These are phyloP conservation scores for Colletotrichum echinochloae DNA, from an alignment of 2,329 filamentous ascomycete species.

Conservation along the genomic window DNA sequence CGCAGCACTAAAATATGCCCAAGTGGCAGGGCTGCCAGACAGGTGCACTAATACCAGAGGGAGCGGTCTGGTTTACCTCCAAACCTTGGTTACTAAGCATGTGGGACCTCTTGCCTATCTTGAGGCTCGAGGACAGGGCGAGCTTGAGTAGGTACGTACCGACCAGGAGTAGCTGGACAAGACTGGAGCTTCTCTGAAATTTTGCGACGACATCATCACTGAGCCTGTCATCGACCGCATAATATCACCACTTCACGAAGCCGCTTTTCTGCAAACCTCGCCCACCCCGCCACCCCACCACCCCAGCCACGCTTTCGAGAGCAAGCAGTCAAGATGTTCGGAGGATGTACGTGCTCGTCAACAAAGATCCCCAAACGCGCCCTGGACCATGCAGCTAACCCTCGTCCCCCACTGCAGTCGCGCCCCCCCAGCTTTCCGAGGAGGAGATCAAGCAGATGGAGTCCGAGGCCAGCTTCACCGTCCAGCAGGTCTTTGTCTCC, in stretches of 20 bases:
- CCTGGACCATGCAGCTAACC: neutral
- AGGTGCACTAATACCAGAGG: neutral
- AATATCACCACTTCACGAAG: slow-evolving; percentile 17
- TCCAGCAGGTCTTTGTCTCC: slow-evolving; percentile 75
- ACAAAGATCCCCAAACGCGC: too few species aligned
- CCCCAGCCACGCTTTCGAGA: neutral
- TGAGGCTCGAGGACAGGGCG: slow-evolving; percentile 4
- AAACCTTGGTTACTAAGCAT: slow-evolving; percentile 1
- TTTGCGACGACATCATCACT: slow-evolving; percentile 41
- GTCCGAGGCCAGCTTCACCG: slow-evolving; percentile 72
- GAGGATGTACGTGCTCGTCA: slow-evolving; percentile 64
- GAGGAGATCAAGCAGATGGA: slow-evolving; percentile 79
- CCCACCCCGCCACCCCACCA: neutral
- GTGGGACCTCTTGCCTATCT: neutral
- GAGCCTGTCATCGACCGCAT: slow-evolving; percentile 1
- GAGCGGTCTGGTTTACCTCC: neutral
- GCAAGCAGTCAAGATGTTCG: slow-evolving; percentile 67
- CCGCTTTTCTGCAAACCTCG: neutral
- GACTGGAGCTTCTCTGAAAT: slow-evolving; percentile 39
- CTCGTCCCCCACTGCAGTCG: slow-evolving; percentile 58
- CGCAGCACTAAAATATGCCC: neutral
- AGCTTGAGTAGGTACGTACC: slow-evolving; percentile 29
- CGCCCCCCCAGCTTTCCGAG: slow-evolving; percentile 74
- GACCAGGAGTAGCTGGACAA: neutral
- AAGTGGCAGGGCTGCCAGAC: neutral